Conservation (phyloP, 2,329 filamentous ascomycete genomes). For the Gaeumannomyces sp. region DNA sequence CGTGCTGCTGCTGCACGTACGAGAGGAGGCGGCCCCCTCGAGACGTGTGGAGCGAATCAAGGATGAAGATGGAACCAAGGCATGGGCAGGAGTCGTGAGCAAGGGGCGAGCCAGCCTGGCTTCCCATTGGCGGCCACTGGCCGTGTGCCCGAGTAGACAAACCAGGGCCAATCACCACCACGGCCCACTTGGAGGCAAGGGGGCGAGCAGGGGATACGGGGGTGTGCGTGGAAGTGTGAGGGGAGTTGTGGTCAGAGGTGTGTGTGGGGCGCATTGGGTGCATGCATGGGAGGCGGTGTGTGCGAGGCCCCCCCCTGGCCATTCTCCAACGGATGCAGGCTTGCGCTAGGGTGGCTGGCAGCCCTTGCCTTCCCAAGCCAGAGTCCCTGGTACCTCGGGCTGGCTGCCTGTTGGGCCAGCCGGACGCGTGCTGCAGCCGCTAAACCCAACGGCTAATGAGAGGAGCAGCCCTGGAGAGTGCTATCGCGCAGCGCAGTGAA, state of each 20-base stretch:
- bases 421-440: background rate
- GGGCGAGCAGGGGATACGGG: background rate
- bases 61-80: conserved; percentile 33
- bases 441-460: background rate
- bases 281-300: conserved; percentile 10
- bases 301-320: conserved; percentile 7
- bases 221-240: background rate
- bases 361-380: background rate
- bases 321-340: conserved; percentile 7
- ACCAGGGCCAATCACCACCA: background rate
- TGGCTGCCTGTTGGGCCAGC: background rate
- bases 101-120: conserved; percentile 36
- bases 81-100: conserved; percentile 46
- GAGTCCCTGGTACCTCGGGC: background rate
- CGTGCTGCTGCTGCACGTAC: background rate
- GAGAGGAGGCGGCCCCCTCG: background rate
- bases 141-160: background rate
- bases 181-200: conserved; percentile 3
- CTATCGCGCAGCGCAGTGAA: background rate
- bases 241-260: conserved; percentile 3
- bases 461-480: background rate
- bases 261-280: conserved; percentile 7
- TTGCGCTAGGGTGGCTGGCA: conserved; percentile 2
- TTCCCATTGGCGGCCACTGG: conserved; percentile 39
- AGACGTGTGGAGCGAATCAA: conserved; percentile 21